Percentiles rank a stretch among this genome's conserved stretches.
These are phyloP conservation scores for Chlamydomonas sphaeroides DNA, from an alignment of 139 green algal genomes.

Conservation along the genomic window DNA sequence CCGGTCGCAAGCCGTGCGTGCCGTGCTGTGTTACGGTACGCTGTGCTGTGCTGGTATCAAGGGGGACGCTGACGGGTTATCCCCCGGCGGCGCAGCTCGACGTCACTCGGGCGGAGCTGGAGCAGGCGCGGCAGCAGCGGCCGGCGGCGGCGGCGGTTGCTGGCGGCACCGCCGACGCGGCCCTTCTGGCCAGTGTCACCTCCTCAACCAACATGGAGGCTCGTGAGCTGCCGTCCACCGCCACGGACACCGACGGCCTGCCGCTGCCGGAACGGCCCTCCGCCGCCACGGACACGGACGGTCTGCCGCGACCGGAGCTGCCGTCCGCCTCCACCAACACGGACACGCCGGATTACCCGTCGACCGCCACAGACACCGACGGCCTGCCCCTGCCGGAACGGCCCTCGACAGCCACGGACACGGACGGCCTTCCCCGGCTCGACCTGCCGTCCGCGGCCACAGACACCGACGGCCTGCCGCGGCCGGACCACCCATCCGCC, in stretches of 20 bases:
- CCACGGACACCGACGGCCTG: constrained; percentile 4
- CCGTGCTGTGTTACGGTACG: too few species aligned
- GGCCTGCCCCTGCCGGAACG: neutral
- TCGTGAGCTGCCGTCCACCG: neutral
- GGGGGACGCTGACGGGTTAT: too few species aligned
- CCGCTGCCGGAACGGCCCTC: neutral
- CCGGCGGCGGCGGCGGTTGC: too few species aligned
- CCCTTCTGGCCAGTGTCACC: too few species aligned
- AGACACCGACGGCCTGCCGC: neutral
- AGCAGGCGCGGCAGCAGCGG: too few species aligned
- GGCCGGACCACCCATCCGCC: neutral
- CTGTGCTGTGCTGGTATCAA: too few species aligned
- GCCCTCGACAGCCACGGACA: neutral
- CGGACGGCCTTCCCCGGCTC: neutral
- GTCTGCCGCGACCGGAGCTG: neutral
- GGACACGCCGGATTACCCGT: neutral
- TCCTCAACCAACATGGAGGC: too few species aligned
- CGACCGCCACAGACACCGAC: neutral
- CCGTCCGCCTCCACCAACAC: neutral
- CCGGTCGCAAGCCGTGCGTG: too few species aligned
- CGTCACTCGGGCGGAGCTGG: too few species aligned
- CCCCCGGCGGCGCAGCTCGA: too few species aligned
- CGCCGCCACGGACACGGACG: neutral
- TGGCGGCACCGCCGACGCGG: too few species aligned
- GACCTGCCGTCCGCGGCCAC: neutral